Conservation (phyloP, 2,329 filamentous ascomycete species). For the Lasiodiplodia theobromae region DNA sequence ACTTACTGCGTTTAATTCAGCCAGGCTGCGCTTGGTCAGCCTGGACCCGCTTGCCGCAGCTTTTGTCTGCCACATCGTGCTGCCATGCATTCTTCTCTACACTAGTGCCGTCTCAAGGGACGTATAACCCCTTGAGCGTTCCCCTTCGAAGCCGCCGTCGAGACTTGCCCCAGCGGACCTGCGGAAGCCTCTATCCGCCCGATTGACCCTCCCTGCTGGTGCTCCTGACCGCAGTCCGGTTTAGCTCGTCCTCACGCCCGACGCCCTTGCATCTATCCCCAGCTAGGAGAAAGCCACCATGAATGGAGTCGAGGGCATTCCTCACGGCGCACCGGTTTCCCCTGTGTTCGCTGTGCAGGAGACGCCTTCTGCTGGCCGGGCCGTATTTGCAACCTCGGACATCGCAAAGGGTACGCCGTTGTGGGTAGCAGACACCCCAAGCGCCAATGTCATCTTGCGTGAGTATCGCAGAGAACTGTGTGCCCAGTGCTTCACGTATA, state of each 20-base stretch:
- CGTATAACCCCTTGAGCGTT: conserved; percentile 7
- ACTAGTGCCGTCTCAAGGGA: not conserved
- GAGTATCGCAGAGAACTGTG: conserved; percentile 59
- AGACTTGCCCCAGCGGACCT: too few relatives aligned
- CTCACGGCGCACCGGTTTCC: conserved; percentile 32
- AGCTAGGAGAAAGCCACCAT: not conserved
- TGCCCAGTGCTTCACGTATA: conserved; percentile 55
- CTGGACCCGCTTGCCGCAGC: conserved; percentile 5
- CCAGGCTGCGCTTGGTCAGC: conserved; percentile 12
- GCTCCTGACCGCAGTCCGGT: not conserved
- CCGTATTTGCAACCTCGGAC: conserved; percentile 49
- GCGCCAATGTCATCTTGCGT: conserved; percentile 51
- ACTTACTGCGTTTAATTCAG: not conserved
- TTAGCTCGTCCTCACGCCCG: not conserved
- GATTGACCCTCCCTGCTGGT: not conserved
- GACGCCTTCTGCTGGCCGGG: conserved; percentile 54
- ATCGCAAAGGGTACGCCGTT: conserved; percentile 48
- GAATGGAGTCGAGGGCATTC: not conserved
- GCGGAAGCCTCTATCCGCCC: not conserved
- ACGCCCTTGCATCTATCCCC: not conserved
- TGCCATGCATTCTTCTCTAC: conserved; percentile 18
- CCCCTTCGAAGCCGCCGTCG: not conserved
- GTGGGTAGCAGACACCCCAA: conserved; percentile 47
- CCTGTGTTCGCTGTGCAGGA: conserved; percentile 47
- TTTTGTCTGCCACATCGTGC: not conserved